Conservation (phyloP, 1,284 basidiomycete genomes). For the Somion occarium region DNA sequence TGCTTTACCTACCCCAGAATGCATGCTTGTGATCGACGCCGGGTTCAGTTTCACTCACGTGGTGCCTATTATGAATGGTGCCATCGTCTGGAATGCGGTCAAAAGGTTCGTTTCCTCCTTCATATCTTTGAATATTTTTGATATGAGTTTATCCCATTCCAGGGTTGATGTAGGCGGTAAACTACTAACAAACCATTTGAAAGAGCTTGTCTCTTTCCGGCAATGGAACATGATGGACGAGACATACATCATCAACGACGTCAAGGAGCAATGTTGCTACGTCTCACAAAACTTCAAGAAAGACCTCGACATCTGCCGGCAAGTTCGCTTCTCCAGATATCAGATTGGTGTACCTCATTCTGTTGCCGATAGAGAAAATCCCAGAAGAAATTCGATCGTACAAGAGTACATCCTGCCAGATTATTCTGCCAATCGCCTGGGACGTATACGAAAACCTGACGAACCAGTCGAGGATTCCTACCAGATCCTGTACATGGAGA, state of each 20-base stretch:
- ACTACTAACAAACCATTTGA: constrained; percentile 90
- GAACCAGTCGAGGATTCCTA: constrained; percentile 56
- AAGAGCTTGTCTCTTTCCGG: constrained; percentile 88
- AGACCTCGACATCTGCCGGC: constrained; percentile 83
- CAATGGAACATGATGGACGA: constrained; percentile 99
- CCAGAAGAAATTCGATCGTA: constrained; percentile 62
- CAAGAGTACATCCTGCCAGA: constrained; percentile 91
- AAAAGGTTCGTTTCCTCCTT: constrained; percentile 53
- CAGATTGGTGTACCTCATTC: too few relatives aligned
- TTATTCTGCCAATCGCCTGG: constrained; percentile 67
- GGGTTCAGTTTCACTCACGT: constrained; percentile 94
- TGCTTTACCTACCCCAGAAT: constrained; percentile 59
- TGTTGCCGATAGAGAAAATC: constrained; percentile 34
- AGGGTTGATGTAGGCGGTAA: constrained; percentile 95
- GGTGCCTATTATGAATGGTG: constrained; percentile 77
- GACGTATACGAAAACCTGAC: constrained; percentile 55
- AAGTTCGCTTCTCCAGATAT: constrained; percentile 23
- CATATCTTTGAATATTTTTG: constrained; percentile 1
- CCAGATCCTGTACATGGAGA: constrained; percentile 83
- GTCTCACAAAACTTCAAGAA: constrained; percentile 70
- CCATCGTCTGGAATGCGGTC: constrained; percentile 74
- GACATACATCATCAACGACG: constrained; percentile 86
- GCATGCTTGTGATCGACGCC: constrained; percentile 79
- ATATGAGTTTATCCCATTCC: constrained; percentile 2
- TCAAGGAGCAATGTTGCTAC: constrained; percentile 87